Evolutionary conservation across 2,329 filamentous ascomycete species (phyloP).

Genomic region (Neofusicoccum laricinum): DNA sequence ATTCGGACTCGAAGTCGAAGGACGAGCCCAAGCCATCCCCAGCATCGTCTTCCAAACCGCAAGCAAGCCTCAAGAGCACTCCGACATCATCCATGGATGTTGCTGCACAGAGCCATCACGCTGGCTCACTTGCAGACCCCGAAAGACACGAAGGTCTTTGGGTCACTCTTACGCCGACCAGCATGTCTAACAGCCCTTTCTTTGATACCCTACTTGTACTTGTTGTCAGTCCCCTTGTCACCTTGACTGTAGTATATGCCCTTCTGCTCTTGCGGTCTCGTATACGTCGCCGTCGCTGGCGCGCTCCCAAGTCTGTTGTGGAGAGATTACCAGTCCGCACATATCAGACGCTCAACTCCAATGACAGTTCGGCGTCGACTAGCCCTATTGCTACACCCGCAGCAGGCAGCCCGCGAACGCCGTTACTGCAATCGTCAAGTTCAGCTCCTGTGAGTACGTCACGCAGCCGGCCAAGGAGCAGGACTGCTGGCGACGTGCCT

Average conservation of each 20-base stretch:
- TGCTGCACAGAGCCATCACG: background rate
- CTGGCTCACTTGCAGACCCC: background rate
- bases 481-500: constrained; percentile 60
- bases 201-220: constrained; percentile 95
- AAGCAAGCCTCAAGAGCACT: constrained; percentile 20
- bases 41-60: background rate
- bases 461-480: constrained; percentile 60
- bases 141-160: constrained; percentile 74
- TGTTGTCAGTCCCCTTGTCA: constrained; percentile 91
- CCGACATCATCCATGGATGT: constrained; percentile 12
- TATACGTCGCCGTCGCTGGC: constrained; percentile 85
- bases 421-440: constrained; percentile 60
- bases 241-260: constrained; percentile 87
- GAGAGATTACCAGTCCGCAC: constrained; percentile 92
- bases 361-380: constrained; percentile 55
- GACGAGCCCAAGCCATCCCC: background rate
- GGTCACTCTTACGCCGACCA: constrained; percentile 94
- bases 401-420: constrained; percentile 71
- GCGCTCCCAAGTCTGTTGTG: constrained; percentile 95
- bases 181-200: constrained; percentile 83
- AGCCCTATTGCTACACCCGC: constrained; percentile 62
- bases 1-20: constrained; percentile 22
- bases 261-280: constrained; percentile 82
- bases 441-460: constrained; percentile 28
- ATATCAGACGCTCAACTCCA: constrained; percentile 77